Evolutionary conservation across 208 protist genomes (phyloP).

Genomic region (Leishmania guyanensis): DNA sequence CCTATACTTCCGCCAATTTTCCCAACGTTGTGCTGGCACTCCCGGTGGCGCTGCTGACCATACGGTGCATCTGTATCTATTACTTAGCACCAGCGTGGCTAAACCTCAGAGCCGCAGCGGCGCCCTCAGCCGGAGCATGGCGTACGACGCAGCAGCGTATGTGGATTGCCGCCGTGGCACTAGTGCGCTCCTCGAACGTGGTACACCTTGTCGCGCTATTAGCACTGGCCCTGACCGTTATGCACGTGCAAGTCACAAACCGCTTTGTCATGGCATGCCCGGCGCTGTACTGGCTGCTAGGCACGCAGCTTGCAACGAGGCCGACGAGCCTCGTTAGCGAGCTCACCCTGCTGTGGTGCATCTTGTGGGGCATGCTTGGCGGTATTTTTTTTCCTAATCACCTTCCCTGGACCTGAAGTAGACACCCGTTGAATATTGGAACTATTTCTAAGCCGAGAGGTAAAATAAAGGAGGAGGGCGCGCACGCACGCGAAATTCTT

Average conservation of each 20-base stretch:
- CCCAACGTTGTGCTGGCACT: constrained; percentile 72
- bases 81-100: constrained; percentile 28
- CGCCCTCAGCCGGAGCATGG: no score
- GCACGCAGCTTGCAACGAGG: constrained; percentile 43
- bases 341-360: constrained; percentile 48
- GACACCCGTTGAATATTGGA: not conserved
- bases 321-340: constrained; percentile 35
- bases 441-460: not conserved
- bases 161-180: not conserved
- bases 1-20: constrained; percentile 60
- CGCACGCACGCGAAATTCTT: not conserved
- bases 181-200: constrained; percentile 60
- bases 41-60: constrained; percentile 46
- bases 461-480: not conserved
- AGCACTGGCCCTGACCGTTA: constrained; percentile 50
- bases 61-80: constrained; percentile 25
- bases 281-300: constrained; percentile 66
- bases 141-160: not conserved
- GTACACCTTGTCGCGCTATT: constrained; percentile 48
- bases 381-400: constrained; percentile 73
- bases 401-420: constrained; percentile 73
- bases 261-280: constrained; percentile 73
- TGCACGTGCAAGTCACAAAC: constrained; percentile 84
- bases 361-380: constrained; percentile 59
- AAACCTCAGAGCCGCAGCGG: not conserved